Evolutionary conservation across 148 eudicot genomes (phyloP), one percentile per base, ranked within the genome.

Genomic region (Cornus suecica): DNA sequence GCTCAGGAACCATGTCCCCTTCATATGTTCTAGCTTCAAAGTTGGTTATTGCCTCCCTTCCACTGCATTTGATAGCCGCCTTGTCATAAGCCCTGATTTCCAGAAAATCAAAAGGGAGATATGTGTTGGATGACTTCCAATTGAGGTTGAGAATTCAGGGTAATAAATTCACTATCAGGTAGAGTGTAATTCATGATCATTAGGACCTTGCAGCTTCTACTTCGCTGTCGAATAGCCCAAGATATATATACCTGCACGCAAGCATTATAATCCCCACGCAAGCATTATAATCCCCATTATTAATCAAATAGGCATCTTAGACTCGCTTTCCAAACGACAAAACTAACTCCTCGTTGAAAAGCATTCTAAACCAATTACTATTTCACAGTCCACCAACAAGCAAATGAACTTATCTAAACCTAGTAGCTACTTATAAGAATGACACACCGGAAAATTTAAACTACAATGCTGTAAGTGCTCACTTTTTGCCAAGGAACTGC

Each of bases 161-260:
- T 66, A 70, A 66, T 29, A 73, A 48, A 64, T 73, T 69, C 72
- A 81, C 76, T 62, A 63, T 76, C 48, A 62, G 70, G 52, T 69
- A 72, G 80, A 74, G 81, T 63, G 68, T 16, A 58, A 78, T 56
- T 73, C 69, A 69, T 78, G 52, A 84, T 84, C 76, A 67, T 71
- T 71, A 70, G 73, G 83, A 94, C 98, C 97, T 94, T 87, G 97
- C 97, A 84, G 98, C 97, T 79, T 94, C 98, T 82, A 86, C 76
- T 91, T 94, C 97, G 74, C 83, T 88, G 88, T 94, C 94, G 84
- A 86, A 94, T 75, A 94, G 86, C 68, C 98, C 98, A 84, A 94
- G 97, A 84, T 94, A 94, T 72, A 94, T 90, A 85, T 94, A 94
- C 92, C 98, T 94, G 92, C 82, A 87, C 28, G 71, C 72, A 80